Percentiles rank a stretch among this genome's conserved stretches.
phyloP scores from a whole-genome alignment of 768 basidiomycete genomes.

The Paxillus involutus region DNA sequence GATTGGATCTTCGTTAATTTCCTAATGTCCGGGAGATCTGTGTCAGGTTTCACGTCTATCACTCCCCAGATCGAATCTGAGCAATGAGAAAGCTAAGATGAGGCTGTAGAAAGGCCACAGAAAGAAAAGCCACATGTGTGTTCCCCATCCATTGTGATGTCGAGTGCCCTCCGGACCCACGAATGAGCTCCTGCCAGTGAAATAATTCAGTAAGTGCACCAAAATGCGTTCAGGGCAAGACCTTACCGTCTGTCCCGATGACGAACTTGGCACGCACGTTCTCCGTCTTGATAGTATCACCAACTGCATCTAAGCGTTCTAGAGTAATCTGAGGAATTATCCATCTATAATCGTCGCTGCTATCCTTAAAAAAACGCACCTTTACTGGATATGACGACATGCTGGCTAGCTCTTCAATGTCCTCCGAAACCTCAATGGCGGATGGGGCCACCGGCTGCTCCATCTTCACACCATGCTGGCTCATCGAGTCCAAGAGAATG shows the following conservation, averaged over 20 bases:
- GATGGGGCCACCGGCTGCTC: constrained; percentile 29
- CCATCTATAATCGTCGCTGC: background rate
- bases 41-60: constrained; percentile 60
- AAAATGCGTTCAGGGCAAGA: too few species aligned
- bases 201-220: too few species aligned
- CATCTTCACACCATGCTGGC: constrained; percentile 20
- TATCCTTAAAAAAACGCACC: background rate
- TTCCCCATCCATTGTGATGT: constrained; percentile 41
- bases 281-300: constrained; percentile 25
- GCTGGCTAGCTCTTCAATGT: constrained; percentile 33
- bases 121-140: constrained; percentile 27
- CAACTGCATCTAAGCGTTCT: constrained; percentile 13
- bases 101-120: constrained; percentile 6
- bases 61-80: constrained; percentile 75
- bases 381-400: constrained; percentile 11
- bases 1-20: constrained; percentile 61
- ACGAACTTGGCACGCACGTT: constrained; percentile 23
- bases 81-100: constrained; percentile 2
- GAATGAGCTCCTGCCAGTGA: constrained; percentile 32
- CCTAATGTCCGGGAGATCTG: constrained; percentile 70
- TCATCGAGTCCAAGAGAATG: constrained; percentile 34
- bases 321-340: background rate
- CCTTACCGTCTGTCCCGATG: constrained; percentile 25
- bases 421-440: constrained; percentile 25
- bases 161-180: constrained; percentile 40